These are phyloP conservation scores for Zangia roseola DNA, from an alignment of 768 basidiomycete species.

Conservation along the genomic window DNA sequence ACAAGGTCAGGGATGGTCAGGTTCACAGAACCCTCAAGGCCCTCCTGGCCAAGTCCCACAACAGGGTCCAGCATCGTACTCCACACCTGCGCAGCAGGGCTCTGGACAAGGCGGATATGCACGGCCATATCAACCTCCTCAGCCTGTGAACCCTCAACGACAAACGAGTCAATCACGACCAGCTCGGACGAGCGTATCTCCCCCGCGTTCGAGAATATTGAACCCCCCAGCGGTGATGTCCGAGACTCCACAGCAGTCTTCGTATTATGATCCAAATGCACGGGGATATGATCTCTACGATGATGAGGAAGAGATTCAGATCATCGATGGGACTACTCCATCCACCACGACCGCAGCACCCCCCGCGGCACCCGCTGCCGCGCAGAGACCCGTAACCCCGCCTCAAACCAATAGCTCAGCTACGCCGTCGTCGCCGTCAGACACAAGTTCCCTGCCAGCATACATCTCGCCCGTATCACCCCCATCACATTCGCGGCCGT, in stretches of 20 bases:
- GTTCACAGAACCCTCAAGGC: constrained; percentile 12
- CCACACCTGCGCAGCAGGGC: not conserved
- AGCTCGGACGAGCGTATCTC: constrained; percentile 7
- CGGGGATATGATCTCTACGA: constrained; percentile 30
- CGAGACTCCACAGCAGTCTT: constrained; percentile 16
- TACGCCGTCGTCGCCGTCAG: constrained; percentile 1
- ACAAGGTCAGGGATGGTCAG: constrained; percentile 34
- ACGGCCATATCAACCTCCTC: constrained; percentile 3
- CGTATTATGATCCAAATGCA: constrained; percentile 38
- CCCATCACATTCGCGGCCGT: not conserved
- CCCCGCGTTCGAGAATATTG: constrained; percentile 11
- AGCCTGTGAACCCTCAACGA: not conserved
- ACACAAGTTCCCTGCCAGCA: constrained; percentile 2
- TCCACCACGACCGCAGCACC: not conserved
- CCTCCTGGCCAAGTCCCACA: not conserved
- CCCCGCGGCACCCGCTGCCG: not conserved
- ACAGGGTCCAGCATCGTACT: not conserved
- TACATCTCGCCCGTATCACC: constrained; percentile 8
- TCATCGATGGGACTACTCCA: constrained; percentile 4
- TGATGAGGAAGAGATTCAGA: constrained; percentile 12
- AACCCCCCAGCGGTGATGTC: not conserved
- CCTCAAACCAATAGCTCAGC: not conserved
- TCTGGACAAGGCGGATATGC: constrained; percentile 1
- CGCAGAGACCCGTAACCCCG: not conserved
- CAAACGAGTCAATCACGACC: constrained; percentile 7